Evolutionary conservation across 1,284 basidiomycete genomes (phyloP), one percentile per base, ranked within the genome.

Genomic region (Vanrija pseudolonga): DNA sequence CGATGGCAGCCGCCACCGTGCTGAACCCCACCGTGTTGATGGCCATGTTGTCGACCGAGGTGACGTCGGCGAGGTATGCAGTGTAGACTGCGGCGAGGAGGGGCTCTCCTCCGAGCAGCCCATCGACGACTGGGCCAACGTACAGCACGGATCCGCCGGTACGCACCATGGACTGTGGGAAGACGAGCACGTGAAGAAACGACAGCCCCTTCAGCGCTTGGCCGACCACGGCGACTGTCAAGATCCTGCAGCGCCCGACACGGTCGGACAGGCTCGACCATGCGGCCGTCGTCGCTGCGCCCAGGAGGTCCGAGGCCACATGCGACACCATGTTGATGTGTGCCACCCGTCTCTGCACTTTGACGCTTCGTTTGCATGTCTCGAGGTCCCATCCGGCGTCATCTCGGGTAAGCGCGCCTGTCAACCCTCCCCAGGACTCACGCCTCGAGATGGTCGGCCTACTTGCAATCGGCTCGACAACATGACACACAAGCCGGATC

Each of bases 211-310:
- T 26, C 23, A 44, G 15, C n/a, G 23, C 22, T 12, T 26, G 6
- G 20, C 43, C 43, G 14, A 44, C 22, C 5, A 44, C 43, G 7
- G 36, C 36, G 12, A 47, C n/a, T 15, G 36, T 12, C 19, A 39
- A 14, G 20, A 47, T 22, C 23, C 6, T 47, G 20, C 19, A 19
- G 2, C 46, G 36, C 20, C 46, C 46, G 11, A n/a, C 36, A 9
- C 46, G 46, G 23, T 47, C 46, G 15, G 46, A 47, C 11, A 18
- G 36, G 45, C 45, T 47, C 3, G 45, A 47, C 45, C 45, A 47
- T 8, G 45, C 26, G n/a, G n/a, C n/a, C n/a, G n/a, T n/a, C n/a
- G n/a, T n/a, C n/a, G n/a, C n/a, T n/a, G n/a, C n/a, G n/a, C n/a
- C n/a, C n/a, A n/a, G n/a, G n/a, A n/a, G n/a, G n/a, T n/a, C n/a